These are phyloP conservation scores for Gossypium schwendimanii DNA, from an alignment of 441 rosid species.

Conservation along the genomic window DNA sequence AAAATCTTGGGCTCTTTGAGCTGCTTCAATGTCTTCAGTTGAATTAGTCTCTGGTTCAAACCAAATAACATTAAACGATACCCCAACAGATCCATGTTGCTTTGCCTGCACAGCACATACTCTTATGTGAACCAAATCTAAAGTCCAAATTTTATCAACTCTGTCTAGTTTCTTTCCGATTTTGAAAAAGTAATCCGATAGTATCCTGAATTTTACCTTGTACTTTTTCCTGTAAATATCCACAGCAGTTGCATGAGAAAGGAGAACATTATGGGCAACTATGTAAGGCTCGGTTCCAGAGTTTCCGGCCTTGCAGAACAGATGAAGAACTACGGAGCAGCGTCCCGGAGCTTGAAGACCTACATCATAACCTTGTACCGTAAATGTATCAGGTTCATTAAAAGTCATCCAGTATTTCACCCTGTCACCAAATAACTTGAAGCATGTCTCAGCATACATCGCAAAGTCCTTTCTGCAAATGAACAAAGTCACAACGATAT, in stretches of 20 bases:
- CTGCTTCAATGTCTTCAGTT: conserved; percentile 48
- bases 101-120: conserved; percentile 27
- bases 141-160: background rate
- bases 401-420: conserved; percentile 67
- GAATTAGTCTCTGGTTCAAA: conserved; percentile 46
- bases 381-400: conserved; percentile 61
- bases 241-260: conserved; percentile 45
- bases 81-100: conserved; percentile 56
- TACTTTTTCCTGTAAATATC: conserved; percentile 49
- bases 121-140: background rate
- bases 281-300: conserved; percentile 72
- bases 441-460: conserved; percentile 55
- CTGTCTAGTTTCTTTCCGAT: background rate
- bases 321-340: conserved; percentile 31
- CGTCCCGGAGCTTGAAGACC: conserved; percentile 69
- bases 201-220: conserved; percentile 29
- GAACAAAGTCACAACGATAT: background rate
- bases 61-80: conserved; percentile 62
- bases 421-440: conserved; percentile 61
- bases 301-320: conserved; percentile 52
- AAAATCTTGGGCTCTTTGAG: conserved; percentile 77
- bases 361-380: conserved; percentile 57
- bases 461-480: conserved; percentile 53
- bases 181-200: background rate
- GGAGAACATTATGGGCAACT: conserved; percentile 53